These are phyloP conservation scores for Pilatotrama ljubarskyi DNA, from an alignment of 768 basidiomycete species.

Conservation along the genomic window DNA sequence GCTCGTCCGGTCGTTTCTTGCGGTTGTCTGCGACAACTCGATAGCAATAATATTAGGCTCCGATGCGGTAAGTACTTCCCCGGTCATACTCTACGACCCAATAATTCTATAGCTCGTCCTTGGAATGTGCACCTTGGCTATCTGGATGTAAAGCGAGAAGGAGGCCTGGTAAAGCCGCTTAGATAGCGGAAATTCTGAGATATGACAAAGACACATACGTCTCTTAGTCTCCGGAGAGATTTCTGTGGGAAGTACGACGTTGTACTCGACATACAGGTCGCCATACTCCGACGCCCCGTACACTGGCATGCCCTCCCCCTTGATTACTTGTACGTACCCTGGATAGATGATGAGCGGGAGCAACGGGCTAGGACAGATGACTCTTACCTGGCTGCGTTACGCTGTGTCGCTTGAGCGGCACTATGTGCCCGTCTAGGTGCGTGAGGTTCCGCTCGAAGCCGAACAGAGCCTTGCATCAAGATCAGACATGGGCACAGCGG, in stretches of 20 bases:
- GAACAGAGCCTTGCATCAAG: conserved; percentile 73
- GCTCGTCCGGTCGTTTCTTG: not conserved
- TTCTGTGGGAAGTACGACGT: conserved; percentile 80
- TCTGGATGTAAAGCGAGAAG: conserved; percentile 48
- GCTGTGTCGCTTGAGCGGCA: conserved; percentile 67
- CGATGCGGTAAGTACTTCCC: not conserved
- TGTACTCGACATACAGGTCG: conserved; percentile 91
- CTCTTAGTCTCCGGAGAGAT: conserved; percentile 64
- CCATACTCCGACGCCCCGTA: conserved; percentile 62
- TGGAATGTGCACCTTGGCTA: conserved; percentile 31
- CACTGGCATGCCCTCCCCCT: conserved; percentile 88
- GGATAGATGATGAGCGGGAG: not conserved
- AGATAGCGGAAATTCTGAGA: not conserved
- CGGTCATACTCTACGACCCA: conserved; percentile 12
- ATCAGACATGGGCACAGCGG: not conserved
- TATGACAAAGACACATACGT: conserved; percentile 57
- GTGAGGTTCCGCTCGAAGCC: conserved; percentile 94
- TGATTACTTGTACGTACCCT: conserved; percentile 85
- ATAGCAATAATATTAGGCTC: conserved; percentile 19
- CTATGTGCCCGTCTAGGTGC: conserved; percentile 84
- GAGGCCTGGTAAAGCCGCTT: conserved; percentile 46
- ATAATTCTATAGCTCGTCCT: conserved; percentile 42
- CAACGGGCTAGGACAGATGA: not conserved
- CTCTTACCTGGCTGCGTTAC: conserved; percentile 88
- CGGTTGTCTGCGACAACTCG: not conserved